These are phyloP conservation scores for Hysterangium stoloniferum DNA, from an alignment of 768 basidiomycete species.

Conservation along the genomic window DNA sequence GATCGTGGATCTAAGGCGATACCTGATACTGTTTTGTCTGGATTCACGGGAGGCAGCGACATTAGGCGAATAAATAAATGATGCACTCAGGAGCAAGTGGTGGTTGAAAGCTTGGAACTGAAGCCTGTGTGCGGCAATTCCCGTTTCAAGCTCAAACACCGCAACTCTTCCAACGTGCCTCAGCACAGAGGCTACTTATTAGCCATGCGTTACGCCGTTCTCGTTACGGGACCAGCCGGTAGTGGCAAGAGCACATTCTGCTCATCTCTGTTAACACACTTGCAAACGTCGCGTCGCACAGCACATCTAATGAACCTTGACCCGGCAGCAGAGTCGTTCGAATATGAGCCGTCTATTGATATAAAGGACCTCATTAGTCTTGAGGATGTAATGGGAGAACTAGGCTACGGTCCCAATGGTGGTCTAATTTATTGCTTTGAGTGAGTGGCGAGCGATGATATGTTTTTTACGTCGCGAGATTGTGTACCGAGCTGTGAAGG, in stretches of 20 bases:
- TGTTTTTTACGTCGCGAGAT: not conserved
- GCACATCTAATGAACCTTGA: conserved; percentile 96
- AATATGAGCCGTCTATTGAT: conserved; percentile 88
- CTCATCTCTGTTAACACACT: conserved; percentile 80
- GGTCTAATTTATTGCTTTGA: conserved; percentile 98
- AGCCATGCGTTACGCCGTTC: conserved; percentile 81
- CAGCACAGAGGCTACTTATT: too few relatives aligned
- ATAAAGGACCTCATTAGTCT: conserved; percentile 88
- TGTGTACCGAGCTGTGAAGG: conserved; percentile 1
- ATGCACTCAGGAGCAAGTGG: not conserved
- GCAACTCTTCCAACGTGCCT: too few relatives aligned
- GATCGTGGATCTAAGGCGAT: conserved; percentile 83
- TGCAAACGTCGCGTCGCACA: conserved; percentile 69
- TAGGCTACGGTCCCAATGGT: conserved; percentile 94
- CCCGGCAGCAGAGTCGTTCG: conserved; percentile 90
- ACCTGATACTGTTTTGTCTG: conserved; percentile 63
- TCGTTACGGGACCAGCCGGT: conserved; percentile 93
- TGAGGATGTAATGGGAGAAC: conserved; percentile 93
- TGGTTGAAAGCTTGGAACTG: too few relatives aligned
- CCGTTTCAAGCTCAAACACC: too few relatives aligned
- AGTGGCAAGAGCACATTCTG: conserved; percentile 97
- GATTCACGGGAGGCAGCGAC: conserved; percentile 71
- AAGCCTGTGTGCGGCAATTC: too few relatives aligned
- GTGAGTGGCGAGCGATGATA: conserved; percentile 60
- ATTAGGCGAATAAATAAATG: conserved; percentile 28